Evolutionary conservation across 108 stramenopile species (phyloP).

Genomic region (Cyclostephanos tholiformis): DNA sequence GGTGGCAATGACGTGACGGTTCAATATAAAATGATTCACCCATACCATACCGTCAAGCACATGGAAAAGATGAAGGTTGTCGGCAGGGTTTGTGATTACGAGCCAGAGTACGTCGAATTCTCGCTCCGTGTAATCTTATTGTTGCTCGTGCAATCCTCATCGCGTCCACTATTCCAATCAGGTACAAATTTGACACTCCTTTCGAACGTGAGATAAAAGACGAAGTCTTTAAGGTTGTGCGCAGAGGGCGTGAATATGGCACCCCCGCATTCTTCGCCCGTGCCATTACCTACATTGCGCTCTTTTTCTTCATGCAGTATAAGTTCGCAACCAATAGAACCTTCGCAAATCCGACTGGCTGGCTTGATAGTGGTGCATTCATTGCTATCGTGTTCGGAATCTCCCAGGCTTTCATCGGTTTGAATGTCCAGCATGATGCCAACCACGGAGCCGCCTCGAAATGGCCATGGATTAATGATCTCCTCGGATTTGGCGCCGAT

Average conservation of each 20-base stretch:
- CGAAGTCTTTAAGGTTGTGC: conserved; percentile 91
- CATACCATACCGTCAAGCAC: conserved; percentile 85
- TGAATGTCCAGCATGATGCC: conserved; percentile 96
- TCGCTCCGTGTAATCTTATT: conserved; percentile 2
- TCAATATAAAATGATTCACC: conserved; percentile 92
- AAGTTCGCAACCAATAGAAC: conserved; percentile 51
- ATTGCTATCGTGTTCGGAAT: conserved; percentile 81
- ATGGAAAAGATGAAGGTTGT: conserved; percentile 89
- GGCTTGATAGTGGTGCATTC: conserved; percentile 34
- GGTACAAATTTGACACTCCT: conserved; percentile 83
- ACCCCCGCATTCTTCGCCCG: conserved; percentile 77
- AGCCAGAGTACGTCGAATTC: conserved; percentile 66
- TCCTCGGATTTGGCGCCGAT: conserved; percentile 87
- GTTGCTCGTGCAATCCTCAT: neutral
- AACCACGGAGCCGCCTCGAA: conserved; percentile 93
- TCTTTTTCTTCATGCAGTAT: conserved; percentile 74
- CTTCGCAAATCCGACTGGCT: conserved; percentile 10
- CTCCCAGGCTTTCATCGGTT: conserved; percentile 78
- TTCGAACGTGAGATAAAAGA: conserved; percentile 88
- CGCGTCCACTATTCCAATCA: conserved; percentile 14
- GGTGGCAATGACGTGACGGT: conserved; percentile 91
- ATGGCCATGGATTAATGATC: conserved; percentile 78
- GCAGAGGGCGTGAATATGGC: conserved; percentile 84
- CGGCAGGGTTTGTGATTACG: conserved; percentile 63
- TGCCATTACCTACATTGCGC: conserved; percentile 64